These are phyloP conservation scores for Termitomyces sp. DNA, from an alignment of 768 basidiomycete species.

Conservation along the genomic window DNA sequence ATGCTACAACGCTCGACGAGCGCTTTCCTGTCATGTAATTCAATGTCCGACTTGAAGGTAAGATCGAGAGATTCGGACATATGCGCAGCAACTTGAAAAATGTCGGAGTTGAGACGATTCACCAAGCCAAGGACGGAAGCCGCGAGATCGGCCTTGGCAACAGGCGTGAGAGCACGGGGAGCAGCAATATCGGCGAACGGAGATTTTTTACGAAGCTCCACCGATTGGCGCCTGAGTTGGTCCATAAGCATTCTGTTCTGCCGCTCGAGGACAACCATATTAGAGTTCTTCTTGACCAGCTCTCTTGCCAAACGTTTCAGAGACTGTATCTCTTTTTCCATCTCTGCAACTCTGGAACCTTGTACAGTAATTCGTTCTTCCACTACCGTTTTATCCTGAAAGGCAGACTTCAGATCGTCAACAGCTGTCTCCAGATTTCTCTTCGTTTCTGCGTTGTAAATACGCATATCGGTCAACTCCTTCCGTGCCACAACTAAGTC, in stretches of 20 bases:
- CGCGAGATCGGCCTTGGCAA: slow-evolving; percentile 3
- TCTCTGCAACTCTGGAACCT: slow-evolving; percentile 3
- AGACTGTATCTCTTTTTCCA: slow-evolving; percentile 10
- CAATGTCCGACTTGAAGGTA: background rate
- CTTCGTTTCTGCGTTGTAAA: background rate
- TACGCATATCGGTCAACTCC: background rate
- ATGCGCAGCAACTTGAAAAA: slow-evolving; percentile 33
- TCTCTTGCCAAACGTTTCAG: slow-evolving; percentile 6
- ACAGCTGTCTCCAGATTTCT: background rate
- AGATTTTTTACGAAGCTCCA: slow-evolving; percentile 18
- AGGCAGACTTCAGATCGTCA: background rate
- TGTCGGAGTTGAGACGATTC: slow-evolving; percentile 30
- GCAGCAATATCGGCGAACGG: background rate
- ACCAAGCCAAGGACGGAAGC: slow-evolving; percentile 16
- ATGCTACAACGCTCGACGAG: background rate
- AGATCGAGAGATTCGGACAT: slow-evolving; percentile 26
- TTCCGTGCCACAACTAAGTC: background rate
- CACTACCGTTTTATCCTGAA: background rate
- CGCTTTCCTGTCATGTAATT: background rate
- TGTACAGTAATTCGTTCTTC: background rate
- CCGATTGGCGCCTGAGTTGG: slow-evolving; percentile 26
- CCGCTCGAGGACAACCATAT: slow-evolving; percentile 20
- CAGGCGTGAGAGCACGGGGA: background rate
- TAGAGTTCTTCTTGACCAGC: slow-evolving; percentile 10
- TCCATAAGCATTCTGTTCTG: slow-evolving; percentile 28